phyloP scores from a whole-genome alignment of 768 basidiomycete species.

The Boletus patriciae region DNA sequence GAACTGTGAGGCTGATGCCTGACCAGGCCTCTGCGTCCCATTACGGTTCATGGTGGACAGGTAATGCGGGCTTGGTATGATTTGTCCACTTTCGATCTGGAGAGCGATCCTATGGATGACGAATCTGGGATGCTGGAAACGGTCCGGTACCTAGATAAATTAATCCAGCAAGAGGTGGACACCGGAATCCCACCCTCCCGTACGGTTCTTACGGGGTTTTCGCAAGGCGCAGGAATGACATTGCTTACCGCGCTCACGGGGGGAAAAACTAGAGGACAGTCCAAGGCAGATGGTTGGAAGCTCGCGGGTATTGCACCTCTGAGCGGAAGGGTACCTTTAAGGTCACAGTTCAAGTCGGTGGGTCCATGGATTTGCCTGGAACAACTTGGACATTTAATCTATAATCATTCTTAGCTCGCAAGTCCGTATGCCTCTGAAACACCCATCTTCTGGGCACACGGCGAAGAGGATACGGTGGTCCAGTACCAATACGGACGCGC shows the following conservation, averaged over 20 bases:
- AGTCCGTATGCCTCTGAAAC: not conserved
- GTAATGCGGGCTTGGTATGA: not conserved
- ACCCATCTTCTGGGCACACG: not conserved
- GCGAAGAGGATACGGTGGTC: slow-evolving; percentile 1
- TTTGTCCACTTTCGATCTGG: not conserved
- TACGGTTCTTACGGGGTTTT: not conserved
- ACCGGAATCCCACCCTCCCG: not conserved
- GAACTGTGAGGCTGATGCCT: not conserved
- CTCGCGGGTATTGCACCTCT: slow-evolving; percentile 1
- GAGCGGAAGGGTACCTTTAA: not conserved
- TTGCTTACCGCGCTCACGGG: slow-evolving; percentile 6
- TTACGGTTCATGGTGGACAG: not conserved
- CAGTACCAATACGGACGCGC: not conserved
- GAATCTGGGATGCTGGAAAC: slow-evolving; percentile 1
- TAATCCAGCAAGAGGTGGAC: not conserved
- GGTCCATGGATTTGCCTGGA: not conserved
- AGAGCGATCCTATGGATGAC: not conserved
- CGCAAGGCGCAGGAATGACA: slow-evolving; percentile 5
- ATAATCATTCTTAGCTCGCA: not conserved
- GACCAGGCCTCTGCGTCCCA: not conserved
- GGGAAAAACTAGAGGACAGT: not conserved
- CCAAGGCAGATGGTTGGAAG: not conserved
- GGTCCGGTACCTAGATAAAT: not conserved
- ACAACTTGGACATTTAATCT: not conserved
- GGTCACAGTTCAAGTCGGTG: not conserved